phyloP scores from a whole-genome alignment of 495 filamentous ascomycete genomes.

The Neurospora sp. region DNA sequence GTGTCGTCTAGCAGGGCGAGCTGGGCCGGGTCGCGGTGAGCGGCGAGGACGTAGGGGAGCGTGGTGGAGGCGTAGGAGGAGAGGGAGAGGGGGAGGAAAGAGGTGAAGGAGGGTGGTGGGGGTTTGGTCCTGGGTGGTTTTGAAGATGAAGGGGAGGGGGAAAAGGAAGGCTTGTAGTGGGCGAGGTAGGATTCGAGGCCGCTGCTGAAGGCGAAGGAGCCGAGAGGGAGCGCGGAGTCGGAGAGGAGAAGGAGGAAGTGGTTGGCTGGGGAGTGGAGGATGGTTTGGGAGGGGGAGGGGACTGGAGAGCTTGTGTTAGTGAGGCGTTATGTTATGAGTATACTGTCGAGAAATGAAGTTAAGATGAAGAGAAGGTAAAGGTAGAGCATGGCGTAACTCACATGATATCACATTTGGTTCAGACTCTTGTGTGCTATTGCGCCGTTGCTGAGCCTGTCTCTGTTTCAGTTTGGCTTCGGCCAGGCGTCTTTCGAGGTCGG shows the following conservation, averaged over 20 bases:
- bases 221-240: slow-evolving; percentile 90
- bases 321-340: not conserved
- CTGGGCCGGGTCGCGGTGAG: slow-evolving; percentile 48
- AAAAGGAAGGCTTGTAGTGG: slow-evolving; percentile 44
- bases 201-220: slow-evolving; percentile 92
- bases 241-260: slow-evolving; percentile 87
- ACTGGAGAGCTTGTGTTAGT: not conserved
- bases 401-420: not conserved
- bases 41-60: slow-evolving; percentile 76
- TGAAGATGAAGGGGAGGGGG: slow-evolving; percentile 5
- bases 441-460: slow-evolving; percentile 3
- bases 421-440: not conserved
- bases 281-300: not conserved
- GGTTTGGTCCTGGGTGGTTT: slow-evolving; percentile 4
- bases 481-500: slow-evolving; percentile 28
- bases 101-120: slow-evolving; percentile 44
- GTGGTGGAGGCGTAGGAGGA: slow-evolving; percentile 67
- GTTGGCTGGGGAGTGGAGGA: slow-evolving; percentile 18
- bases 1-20: slow-evolving; percentile 65
- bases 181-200: slow-evolving; percentile 91
- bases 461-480: slow-evolving; percentile 22
- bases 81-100: slow-evolving; percentile 72
- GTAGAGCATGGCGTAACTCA: not conserved
- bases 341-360: not conserved
- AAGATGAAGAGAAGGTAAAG: not conserved